A percentile compares a stretch with the other conserved stretches of the same genome.
Conservation (phyloP, 169 alveolate species). For the Plasmodium berghei region DNA sequence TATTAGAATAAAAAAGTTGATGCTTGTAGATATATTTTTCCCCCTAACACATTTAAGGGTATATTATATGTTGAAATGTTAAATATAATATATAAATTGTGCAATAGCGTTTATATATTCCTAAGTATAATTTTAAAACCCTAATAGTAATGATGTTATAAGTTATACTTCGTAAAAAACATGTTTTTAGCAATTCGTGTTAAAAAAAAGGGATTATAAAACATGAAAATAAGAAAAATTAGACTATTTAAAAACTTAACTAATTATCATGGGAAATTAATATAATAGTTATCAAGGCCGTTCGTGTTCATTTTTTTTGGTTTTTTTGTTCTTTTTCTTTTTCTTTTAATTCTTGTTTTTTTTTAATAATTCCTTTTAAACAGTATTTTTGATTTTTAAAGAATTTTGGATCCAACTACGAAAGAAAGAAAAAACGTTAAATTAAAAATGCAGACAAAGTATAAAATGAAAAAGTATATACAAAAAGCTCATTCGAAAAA, state of each 20-base stretch:
- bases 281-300: background rate
- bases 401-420: slow-evolving; percentile 86
- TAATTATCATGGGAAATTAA: background rate
- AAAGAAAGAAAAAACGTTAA: slow-evolving; percentile 1
- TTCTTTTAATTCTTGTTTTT: slow-evolving; percentile 52
- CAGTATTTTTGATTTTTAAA: slow-evolving; percentile 85
- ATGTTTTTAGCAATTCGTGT: no score
- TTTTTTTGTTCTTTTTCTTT: slow-evolving; percentile 6
- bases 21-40: no score
- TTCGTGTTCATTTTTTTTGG: slow-evolving; percentile 22
- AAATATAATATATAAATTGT: no score
- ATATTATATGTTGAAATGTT: no score
- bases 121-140: background rate
- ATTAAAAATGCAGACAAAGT: slow-evolving; percentile 3
- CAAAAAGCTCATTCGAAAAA: background rate
- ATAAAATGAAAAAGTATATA: background rate
- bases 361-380: slow-evolving; percentile 84
- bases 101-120: background rate
- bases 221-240: slow-evolving; percentile 1
- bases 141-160: no score
- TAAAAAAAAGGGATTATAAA: no score
- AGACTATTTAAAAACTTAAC: slow-evolving; percentile 12
- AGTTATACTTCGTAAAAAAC: no score
- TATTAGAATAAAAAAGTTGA: no score
- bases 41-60: no score